phyloP scores from a whole-genome alignment of 2,329 filamentous ascomycete genomes.

The Ophiostoma sp. region DNA sequence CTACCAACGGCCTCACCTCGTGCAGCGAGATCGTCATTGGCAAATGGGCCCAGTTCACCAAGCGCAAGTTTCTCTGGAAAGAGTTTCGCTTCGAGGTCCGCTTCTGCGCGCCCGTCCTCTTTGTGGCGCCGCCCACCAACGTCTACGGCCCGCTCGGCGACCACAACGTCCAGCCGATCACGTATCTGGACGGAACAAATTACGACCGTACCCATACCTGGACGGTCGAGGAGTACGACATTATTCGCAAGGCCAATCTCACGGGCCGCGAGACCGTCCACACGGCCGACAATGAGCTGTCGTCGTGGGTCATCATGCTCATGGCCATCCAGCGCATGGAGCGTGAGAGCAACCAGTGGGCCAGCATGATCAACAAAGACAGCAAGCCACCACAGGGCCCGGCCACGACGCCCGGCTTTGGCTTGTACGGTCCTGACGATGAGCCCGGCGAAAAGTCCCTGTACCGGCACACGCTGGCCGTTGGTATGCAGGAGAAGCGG shows the following conservation, averaged over 20 bases:
- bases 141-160: slow-evolving; percentile 32
- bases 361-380: slow-evolving; percentile 38
- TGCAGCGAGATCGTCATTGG: slow-evolving; percentile 46
- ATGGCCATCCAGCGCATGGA: slow-evolving; percentile 48
- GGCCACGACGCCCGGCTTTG: too few relatives aligned
- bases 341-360: slow-evolving; percentile 43
- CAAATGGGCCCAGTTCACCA: slow-evolving; percentile 39
- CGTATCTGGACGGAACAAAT: slow-evolving; percentile 41
- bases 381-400: not conserved
- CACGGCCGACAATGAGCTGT: slow-evolving; percentile 52
- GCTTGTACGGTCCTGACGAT: too few relatives aligned
- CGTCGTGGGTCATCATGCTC: slow-evolving; percentile 49
- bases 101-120: slow-evolving; percentile 46
- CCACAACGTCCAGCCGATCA: slow-evolving; percentile 29
- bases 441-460: not conserved
- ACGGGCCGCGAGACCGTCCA: slow-evolving; percentile 35
- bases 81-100: slow-evolving; percentile 47
- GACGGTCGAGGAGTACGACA: slow-evolving; percentile 25
- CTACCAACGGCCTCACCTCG: slow-evolving; percentile 44
- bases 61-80: slow-evolving; percentile 37
- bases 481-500: slow-evolving; percentile 42
- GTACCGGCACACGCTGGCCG: slow-evolving; percentile 22
- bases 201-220: slow-evolving; percentile 23
- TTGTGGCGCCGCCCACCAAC: slow-evolving; percentile 43
- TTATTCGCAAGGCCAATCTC: slow-evolving; percentile 5